Conservation (phyloP, 83 land plant genomes). For the Diphasiastrum complanatum region DNA sequence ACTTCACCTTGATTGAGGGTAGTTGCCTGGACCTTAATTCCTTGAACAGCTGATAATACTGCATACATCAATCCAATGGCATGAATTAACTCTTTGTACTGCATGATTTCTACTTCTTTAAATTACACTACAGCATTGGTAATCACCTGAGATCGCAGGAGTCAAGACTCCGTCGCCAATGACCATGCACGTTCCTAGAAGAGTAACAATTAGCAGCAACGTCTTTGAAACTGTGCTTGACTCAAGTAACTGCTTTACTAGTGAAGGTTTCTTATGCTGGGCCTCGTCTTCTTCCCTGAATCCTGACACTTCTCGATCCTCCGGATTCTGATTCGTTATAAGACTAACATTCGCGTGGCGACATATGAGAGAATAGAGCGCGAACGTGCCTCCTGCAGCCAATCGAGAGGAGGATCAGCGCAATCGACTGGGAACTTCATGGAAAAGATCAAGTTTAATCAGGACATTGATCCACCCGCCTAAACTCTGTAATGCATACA, state of each 20-base stretch:
- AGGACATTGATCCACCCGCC: no score
- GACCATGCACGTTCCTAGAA: conserved; percentile 25
- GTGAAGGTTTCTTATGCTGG: conserved; percentile 3
- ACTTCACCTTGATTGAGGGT: not conserved
- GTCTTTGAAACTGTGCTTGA: not conserved
- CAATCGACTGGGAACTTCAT: no score
- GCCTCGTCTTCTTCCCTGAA: conserved; percentile 4
- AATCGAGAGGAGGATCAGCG: no score
- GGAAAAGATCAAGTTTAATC: no score
- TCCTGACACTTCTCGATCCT: conserved; percentile 18
- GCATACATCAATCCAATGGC: not conserved
- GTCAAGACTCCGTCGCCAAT: conserved; percentile 29
- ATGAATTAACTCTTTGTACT: not conserved
- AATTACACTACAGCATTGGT: not conserved
- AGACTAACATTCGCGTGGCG: conserved; percentile 24
- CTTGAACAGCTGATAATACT: conserved; percentile 5
- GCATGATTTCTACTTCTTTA: no score
- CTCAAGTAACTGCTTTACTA: conserved; percentile 5
- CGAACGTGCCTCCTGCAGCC: conserved; percentile 24
- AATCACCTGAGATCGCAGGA: conserved; percentile 25
- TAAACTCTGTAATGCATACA: no score
- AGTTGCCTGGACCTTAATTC: conserved; percentile 9
- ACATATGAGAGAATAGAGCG: conserved; percentile 26
- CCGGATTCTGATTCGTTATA: conserved; percentile 16
- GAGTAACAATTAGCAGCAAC: conserved; percentile 7